These are phyloP conservation scores for Nothopassalora personata DNA, from an alignment of 2,329 filamentous ascomycete genomes.

Conservation along the genomic window DNA sequence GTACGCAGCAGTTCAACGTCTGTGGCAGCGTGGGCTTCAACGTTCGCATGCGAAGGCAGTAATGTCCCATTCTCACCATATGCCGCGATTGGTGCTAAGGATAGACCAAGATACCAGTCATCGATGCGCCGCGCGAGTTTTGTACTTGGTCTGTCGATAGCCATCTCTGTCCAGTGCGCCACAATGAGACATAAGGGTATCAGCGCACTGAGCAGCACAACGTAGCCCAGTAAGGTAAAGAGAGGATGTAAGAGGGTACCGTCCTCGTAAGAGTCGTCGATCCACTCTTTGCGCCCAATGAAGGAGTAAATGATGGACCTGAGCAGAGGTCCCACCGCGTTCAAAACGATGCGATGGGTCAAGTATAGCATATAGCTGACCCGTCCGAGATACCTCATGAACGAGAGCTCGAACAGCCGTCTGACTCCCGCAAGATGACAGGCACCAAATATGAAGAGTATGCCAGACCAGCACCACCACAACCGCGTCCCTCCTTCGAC, in stretches of 20 bases:
- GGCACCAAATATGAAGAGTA: slow-evolving; percentile 14
- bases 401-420: slow-evolving; percentile 11
- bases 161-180: slow-evolving; percentile 11
- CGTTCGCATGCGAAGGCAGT: background rate
- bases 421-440: slow-evolving; percentile 11
- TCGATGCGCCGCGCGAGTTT: slow-evolving; percentile 13
- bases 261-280: slow-evolving; percentile 4
- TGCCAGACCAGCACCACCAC: slow-evolving; percentile 20
- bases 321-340: slow-evolving; percentile 1
- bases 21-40: background rate
- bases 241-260: slow-evolving; percentile 1
- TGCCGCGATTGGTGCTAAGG: background rate
- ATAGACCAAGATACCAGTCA: background rate
- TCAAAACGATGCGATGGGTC: slow-evolving; percentile 16
- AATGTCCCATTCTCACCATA: background rate
- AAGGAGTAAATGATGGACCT: slow-evolving; percentile 1
- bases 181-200: slow-evolving; percentile 9
- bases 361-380: slow-evolving; percentile 23
- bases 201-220: slow-evolving; percentile 3
- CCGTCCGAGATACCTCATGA: slow-evolving; percentile 15
- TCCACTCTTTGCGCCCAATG: slow-evolving; percentile 1
- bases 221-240: slow-evolving; percentile 6
- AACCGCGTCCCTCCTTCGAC: slow-evolving; percentile 12
- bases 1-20: background rate
- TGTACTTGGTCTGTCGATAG: slow-evolving; percentile 13